phyloP scores from a whole-genome alignment of 441 rosid species.

The Adansonia grandidieri region DNA sequence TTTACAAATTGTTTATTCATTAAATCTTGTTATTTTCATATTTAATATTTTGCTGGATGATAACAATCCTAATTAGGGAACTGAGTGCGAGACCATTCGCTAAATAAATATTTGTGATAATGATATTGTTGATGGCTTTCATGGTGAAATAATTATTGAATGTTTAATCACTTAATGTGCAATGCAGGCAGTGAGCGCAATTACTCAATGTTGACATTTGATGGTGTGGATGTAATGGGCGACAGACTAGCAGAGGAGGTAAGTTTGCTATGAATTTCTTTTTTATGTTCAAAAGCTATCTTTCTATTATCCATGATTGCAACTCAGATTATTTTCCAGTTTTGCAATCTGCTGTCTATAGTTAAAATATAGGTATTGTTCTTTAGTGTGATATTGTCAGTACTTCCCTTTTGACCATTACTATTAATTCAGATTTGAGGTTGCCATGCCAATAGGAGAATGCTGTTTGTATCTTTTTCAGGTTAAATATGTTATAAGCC shows the following conservation, averaged over 20 bases:
- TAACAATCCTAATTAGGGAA: neutral
- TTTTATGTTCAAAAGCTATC: neutral
- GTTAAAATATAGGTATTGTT: neutral
- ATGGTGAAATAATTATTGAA: constrained; percentile 26
- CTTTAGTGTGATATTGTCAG: neutral
- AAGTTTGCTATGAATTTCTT: constrained; percentile 8
- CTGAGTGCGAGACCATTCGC: neutral
- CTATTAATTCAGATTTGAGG: constrained; percentile 17
- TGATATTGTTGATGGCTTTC: neutral
- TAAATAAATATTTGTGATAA: constrained; percentile 1
- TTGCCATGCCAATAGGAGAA: constrained; percentile 14
- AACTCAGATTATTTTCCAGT: neutral
- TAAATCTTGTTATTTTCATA: neutral
- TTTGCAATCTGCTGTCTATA: neutral
- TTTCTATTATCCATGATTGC: neutral
- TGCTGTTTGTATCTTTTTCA: constrained; percentile 43
- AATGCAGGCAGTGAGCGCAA: constrained; percentile 77
- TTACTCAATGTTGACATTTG: constrained; percentile 59
- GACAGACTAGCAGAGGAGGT: constrained; percentile 89
- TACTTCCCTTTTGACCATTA: neutral
- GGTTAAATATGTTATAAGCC: constrained; percentile 62
- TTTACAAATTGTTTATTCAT: neutral
- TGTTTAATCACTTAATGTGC: constrained; percentile 22
- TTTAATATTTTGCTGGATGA: neutral
- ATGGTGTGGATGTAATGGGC: constrained; percentile 93